A percentile compares a stretch with the other conserved stretches of the same genome.
phyloP scores from a whole-genome alignment of 2,329 filamentous ascomycete genomes.

The Nothophoma quercina region DNA sequence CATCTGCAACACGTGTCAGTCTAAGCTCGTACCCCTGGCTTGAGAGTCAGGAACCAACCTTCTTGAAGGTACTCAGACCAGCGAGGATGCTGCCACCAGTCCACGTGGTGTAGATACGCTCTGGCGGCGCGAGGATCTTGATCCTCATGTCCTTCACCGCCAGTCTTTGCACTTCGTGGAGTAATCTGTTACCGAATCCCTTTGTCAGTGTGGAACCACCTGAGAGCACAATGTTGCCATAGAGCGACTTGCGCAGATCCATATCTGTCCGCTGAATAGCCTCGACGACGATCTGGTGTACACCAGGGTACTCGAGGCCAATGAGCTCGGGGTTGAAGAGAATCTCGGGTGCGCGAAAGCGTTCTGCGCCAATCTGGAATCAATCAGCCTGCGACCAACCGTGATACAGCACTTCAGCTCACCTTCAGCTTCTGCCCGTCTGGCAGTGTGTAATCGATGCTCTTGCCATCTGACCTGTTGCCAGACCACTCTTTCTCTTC shows the following conservation, averaged over 20 bases:
- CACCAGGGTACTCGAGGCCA: constrained; percentile 92
- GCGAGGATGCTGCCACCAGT: constrained; percentile 97
- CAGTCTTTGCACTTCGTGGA: constrained; percentile 89
- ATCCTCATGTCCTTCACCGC: constrained; percentile 99
- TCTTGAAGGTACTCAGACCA: constrained; percentile 96
- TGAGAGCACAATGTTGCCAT: constrained; percentile 95
- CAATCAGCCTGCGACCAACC: constrained; percentile 29
- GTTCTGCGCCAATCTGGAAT: constrained; percentile 81
- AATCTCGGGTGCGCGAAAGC: constrained; percentile 95
- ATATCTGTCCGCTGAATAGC: constrained; percentile 94
- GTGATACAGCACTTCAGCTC: constrained; percentile 24
- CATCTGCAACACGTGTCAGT: constrained; percentile 71
- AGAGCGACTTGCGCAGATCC: constrained; percentile 91
- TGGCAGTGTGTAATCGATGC: constrained; percentile 85
- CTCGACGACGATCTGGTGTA: constrained; percentile 98
- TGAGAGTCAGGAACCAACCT: constrained; percentile 65
- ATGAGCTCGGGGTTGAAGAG: constrained; percentile 98
- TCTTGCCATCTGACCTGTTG: constrained; percentile 79
- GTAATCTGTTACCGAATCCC: constrained; percentile 90
- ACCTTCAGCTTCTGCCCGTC: constrained; percentile 95
- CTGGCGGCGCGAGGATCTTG: constrained; percentile 97
- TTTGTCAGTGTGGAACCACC: constrained; percentile 96
- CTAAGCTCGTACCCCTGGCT: constrained; percentile 13
- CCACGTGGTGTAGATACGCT: constrained; percentile 99
- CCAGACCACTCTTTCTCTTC: constrained; percentile 96